Percentiles rank a stretch among this genome's conserved stretches.
phyloP scores from a whole-genome alignment of 768 basidiomycete species.

The Boletus speciosus region DNA sequence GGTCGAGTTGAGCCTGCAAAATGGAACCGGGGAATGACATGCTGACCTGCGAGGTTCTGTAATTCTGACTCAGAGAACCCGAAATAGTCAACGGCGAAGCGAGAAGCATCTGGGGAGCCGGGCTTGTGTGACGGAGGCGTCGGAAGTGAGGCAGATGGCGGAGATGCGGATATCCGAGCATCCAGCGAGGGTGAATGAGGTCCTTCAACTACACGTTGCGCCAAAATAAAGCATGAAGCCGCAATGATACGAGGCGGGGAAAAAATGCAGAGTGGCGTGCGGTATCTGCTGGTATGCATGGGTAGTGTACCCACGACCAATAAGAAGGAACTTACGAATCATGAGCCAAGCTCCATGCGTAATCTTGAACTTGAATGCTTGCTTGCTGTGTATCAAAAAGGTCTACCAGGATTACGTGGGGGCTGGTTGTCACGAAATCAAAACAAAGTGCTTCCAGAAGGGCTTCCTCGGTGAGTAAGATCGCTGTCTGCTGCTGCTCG shows the following conservation, averaged over 20 bases:
- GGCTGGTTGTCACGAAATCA: slow-evolving; percentile 75
- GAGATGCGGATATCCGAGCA: slow-evolving; percentile 65
- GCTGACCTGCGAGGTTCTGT: slow-evolving; percentile 55
- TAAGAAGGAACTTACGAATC: slow-evolving; percentile 61
- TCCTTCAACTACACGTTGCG: slow-evolving; percentile 68
- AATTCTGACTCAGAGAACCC: slow-evolving; percentile 60
- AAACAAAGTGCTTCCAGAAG: slow-evolving; percentile 83
- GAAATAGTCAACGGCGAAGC: slow-evolving; percentile 67
- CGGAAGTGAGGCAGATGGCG: slow-evolving; percentile 73
- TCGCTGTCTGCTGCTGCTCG: slow-evolving; percentile 63
- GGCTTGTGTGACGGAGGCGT: slow-evolving; percentile 79
- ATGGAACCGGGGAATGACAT: background rate
- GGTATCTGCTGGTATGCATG: slow-evolving; percentile 47
- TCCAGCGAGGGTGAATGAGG: slow-evolving; percentile 72
- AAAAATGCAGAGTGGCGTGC: slow-evolving; percentile 74
- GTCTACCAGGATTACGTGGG: slow-evolving; percentile 72
- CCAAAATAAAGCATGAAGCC: slow-evolving; percentile 72
- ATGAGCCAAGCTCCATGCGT: slow-evolving; percentile 82
- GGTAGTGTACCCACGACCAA: slow-evolving; percentile 1
- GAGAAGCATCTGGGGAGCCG: slow-evolving; percentile 63
- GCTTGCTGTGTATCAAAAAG: slow-evolving; percentile 58
- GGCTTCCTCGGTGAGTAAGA: slow-evolving; percentile 72
- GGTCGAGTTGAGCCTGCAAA: slow-evolving; percentile 1
- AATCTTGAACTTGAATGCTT: slow-evolving; percentile 56
- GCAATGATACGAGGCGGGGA: slow-evolving; percentile 70